Evolutionary conservation across 2,329 filamentous ascomycete genomes (phyloP), one percentile per base, ranked within the genome.

Genomic region (Talaromyces sp.): DNA sequence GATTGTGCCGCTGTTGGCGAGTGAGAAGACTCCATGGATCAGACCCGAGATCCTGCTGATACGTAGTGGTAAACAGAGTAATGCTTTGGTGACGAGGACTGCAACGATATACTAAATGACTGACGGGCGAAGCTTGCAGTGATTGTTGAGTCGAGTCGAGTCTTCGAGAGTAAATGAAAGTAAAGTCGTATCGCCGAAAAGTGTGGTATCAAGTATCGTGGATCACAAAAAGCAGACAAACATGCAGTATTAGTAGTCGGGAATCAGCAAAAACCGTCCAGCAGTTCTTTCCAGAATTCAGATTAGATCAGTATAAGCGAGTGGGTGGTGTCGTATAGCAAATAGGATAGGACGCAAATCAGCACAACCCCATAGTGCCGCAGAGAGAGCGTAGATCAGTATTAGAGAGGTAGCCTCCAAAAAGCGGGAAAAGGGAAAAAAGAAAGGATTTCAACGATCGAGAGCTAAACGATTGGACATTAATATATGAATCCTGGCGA

Each of bases 381-480:
- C 50, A 33, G 8, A 54, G 44, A 35, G 50, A 21, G 50, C 50
- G 28, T 37, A 54, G 31, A 54, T 54, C 37, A 54, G 8, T 54
- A 35, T 54, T 54, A 54, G 9, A 54, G 31, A 33, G 31, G 23
- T 21, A 35, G 31, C 31, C 31, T 54, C n/a, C 50, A 50, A 18
- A 25, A 37, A 52, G 28, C 16, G n/a, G 16, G 4, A 23, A 35
- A 37, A 18, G 18, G 33, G 9, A 31, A 21, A 33, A 23, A 16
- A 8, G 1, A 56, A 23, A 28, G 8, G 21, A 57, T 28, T 14
- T 21, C 31, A 54, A 35, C 50, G 18, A 54, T 37, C 31, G 50
- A 54, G n/a, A 54, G 50, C 50, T 31, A 54, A 52, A 37, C 50
- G 50, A 54, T 35, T 54, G 50, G n/a, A 21, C 21, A 54, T 54